These are phyloP conservation scores for Trichosporon asahii DNA, from an alignment of 1,284 basidiomycete species.

Conservation along the genomic window DNA sequence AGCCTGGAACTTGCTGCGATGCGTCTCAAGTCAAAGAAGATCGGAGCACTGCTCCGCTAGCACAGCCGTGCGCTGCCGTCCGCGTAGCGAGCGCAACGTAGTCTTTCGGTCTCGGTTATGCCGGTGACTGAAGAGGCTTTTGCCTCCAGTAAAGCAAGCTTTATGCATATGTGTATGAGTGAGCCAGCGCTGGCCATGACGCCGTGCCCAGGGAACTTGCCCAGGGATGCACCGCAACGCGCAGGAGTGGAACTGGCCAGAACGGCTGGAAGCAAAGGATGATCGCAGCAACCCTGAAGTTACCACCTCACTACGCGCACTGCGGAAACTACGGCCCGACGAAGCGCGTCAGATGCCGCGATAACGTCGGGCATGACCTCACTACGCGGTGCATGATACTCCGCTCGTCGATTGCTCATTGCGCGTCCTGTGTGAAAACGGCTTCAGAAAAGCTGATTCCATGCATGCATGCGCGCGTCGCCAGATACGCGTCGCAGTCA, in stretches of 20 bases:
- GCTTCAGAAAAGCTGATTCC: not conserved
- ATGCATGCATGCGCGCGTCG: not conserved
- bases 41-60: not conserved
- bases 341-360: not conserved
- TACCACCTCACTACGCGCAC: not conserved
- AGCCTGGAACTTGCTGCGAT: not conserved
- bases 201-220: not conserved
- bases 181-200: not conserved
- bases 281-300: not conserved
- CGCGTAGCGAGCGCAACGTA: not conserved
- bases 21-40: not conserved
- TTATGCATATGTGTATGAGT: slow-evolving; percentile 5
- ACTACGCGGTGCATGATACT: not conserved
- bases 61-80: not conserved
- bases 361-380: not conserved
- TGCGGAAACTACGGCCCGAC: not conserved
- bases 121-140: not conserved
- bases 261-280: not conserved
- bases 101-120: not conserved
- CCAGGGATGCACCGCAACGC: not conserved
- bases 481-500: not conserved
- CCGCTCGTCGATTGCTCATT: not conserved
- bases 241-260: not conserved
- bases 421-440: not conserved
- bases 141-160: not conserved